phyloP scores from a whole-genome alignment of 78 protist genomes.

The Dictyostelium intermedium region DNA sequence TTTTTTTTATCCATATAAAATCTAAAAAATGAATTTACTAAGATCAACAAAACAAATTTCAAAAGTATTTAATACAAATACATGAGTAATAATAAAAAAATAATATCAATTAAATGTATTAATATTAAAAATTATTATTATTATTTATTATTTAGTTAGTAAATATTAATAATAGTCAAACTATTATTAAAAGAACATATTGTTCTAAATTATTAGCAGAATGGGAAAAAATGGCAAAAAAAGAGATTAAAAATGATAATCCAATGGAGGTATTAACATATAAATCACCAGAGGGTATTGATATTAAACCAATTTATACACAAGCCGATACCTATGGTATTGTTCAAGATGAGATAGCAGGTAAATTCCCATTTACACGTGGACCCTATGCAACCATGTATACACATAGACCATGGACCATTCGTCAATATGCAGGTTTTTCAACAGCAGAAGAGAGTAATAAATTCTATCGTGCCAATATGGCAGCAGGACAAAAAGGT shows the following conservation, averaged over 20 bases:
- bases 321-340: constrained; percentile 68
- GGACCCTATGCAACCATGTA: constrained; percentile 99
- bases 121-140: no score
- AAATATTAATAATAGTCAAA: no score
- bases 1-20: background rate
- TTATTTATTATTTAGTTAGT: no score
- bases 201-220: background rate
- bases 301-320: constrained; percentile 90
- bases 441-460: constrained; percentile 98
- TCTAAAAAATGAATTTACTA: background rate
- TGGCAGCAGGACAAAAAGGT: constrained; percentile 96
- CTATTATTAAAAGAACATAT: background rate
- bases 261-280: constrained; percentile 41
- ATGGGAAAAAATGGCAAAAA: constrained; percentile 85
- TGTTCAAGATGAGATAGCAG: constrained; percentile 85
- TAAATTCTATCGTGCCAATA: constrained; percentile 91
- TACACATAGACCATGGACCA: constrained; percentile 96
- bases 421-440: constrained; percentile 98
- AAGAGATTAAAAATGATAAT: constrained; percentile 83
- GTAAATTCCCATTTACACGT: constrained; percentile 95
- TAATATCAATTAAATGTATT: no score
- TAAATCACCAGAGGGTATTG: constrained; percentile 76
- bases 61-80: background rate
- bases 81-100: no score
- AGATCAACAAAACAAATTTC: background rate